These are phyloP conservation scores for Kipferlia bialata DNA, from an alignment of 78 protist species.

Conservation along the genomic window DNA sequence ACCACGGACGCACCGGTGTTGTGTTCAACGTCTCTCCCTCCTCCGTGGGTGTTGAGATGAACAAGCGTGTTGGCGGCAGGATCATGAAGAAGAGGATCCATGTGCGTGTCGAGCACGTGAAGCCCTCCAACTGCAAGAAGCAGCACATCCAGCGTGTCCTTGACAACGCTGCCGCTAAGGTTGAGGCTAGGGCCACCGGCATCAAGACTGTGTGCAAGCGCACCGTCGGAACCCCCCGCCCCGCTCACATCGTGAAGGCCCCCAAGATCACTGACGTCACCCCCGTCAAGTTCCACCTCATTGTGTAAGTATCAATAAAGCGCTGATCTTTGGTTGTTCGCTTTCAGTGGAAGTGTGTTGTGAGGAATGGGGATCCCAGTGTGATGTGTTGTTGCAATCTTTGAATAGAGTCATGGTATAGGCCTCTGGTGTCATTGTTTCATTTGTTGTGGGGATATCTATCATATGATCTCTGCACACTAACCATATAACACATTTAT, in stretches of 20 bases:
- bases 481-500: no score
- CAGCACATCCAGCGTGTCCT: slow-evolving; percentile 66
- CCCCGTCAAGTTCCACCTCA: no score
- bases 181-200: slow-evolving; percentile 3
- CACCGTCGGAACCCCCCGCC: background rate
- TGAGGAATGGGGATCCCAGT: no score
- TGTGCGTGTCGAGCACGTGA: slow-evolving; percentile 95
- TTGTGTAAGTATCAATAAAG: no score
- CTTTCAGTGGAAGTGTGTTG: no score
- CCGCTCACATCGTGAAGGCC: background rate
- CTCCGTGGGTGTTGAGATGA: slow-evolving; percentile 93
- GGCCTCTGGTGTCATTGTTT: no score
- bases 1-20: slow-evolving; percentile 98
- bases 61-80: slow-evolving; percentile 78
- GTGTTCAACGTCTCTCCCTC: slow-evolving; percentile 93
- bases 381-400: no score
- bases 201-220: background rate
- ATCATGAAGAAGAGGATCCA: slow-evolving; percentile 86
- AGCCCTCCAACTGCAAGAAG: slow-evolving; percentile 62
- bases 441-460: no score
- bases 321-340: no score
- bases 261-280: background rate
- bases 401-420: no score
- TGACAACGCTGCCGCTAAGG: background rate
- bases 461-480: no score